These are phyloP conservation scores for Termitomyces sp. DNA, from an alignment of 768 basidiomycete species.

Conservation along the genomic window DNA sequence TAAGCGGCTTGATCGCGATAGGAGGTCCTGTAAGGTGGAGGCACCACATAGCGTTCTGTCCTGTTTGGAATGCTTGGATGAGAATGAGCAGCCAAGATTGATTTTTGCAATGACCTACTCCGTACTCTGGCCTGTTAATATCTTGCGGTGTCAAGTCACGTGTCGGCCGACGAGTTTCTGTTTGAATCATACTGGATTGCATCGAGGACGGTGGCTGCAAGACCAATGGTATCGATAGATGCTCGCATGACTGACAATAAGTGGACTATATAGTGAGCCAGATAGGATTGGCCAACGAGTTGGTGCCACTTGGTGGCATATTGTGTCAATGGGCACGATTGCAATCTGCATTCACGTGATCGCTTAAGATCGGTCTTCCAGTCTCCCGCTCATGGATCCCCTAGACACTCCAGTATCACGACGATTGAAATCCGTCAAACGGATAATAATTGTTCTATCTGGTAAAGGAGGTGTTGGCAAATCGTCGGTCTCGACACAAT, in stretches of 20 bases:
- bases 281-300: background rate
- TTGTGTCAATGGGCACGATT: background rate
- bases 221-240: background rate
- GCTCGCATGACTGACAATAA: background rate
- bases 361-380: background rate
- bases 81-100: background rate
- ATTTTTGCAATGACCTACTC: background rate
- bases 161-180: no score
- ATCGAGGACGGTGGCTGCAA: background rate
- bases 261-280: background rate
- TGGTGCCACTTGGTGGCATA: background rate
- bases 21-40: no score
- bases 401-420: slow-evolving; percentile 56
- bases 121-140: background rate
- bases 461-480: slow-evolving; percentile 99
- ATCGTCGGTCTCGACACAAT: slow-evolving; percentile 90
- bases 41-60: background rate
- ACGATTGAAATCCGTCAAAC: slow-evolving; percentile 68
- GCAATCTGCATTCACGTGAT: background rate
- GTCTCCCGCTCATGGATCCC: slow-evolving; percentile 21
- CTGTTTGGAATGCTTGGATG: background rate
- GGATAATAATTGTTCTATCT: slow-evolving; percentile 89
- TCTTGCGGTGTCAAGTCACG: background rate
- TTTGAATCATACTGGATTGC: background rate
- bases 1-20: background rate